Percentiles rank a stretch among this genome's conserved stretches.
These are phyloP conservation scores for Debaryomyces sp. DNA, from an alignment of 1,139 yeast genomes.

Conservation along the genomic window DNA sequence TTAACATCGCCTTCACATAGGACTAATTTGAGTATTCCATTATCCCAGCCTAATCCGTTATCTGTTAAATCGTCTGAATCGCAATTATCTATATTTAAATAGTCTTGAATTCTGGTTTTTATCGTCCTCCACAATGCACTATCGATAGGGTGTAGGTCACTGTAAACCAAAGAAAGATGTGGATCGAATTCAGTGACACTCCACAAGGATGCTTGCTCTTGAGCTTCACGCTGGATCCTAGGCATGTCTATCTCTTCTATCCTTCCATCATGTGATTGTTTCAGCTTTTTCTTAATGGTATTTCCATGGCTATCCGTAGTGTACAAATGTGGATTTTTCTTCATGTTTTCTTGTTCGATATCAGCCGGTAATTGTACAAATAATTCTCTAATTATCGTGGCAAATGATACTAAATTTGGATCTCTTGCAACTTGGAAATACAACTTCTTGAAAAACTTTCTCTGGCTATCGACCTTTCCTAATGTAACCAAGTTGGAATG, in stretches of 20 bases:
- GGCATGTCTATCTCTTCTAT: conserved; percentile 28
- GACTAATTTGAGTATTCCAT: conserved; percentile 71
- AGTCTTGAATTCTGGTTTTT: conserved; percentile 69
- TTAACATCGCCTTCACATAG: conserved; percentile 74
- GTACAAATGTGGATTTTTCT: conserved; percentile 44
- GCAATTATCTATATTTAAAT: conserved; percentile 55
- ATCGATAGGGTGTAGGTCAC: conserved; percentile 68
- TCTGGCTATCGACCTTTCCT: conserved; percentile 41
- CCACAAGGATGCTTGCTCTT: conserved; percentile 56
- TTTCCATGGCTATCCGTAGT: conserved; percentile 39
- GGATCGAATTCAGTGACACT: conserved; percentile 62
- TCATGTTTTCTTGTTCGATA: conserved; percentile 38
- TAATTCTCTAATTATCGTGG: conserved; percentile 69
- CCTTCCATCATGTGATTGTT: conserved; percentile 9
- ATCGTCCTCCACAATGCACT: conserved; percentile 71
- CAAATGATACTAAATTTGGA: conserved; percentile 64
- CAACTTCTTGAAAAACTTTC: conserved; percentile 62
- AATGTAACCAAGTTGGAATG: conserved; percentile 41
- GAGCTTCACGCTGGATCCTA: conserved; percentile 30
- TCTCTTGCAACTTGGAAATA: conserved; percentile 58
- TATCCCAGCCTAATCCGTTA: conserved; percentile 57
- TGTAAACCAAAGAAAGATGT: conserved; percentile 73
- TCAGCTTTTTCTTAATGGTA: conserved; percentile 27
- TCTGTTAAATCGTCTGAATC: conserved; percentile 39
- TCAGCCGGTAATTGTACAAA: conserved; percentile 54